Conservation (phyloP, 495 filamentous ascomycete species). For the Talaromyces liani region DNA sequence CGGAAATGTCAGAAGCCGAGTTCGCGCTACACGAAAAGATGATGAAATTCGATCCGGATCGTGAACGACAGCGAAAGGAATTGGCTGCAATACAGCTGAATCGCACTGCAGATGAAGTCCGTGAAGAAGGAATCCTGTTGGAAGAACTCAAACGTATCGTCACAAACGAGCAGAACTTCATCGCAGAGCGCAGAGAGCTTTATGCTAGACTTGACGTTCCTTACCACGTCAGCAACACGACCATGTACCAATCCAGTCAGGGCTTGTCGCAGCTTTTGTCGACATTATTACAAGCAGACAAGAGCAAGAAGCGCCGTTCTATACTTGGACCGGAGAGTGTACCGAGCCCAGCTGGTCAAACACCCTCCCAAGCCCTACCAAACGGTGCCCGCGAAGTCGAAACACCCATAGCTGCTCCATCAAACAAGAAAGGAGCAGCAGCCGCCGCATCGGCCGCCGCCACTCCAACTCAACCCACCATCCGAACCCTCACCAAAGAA, state of each 20-base stretch:
- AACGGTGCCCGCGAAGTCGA: conserved; percentile 25
- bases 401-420: conserved; percentile 25
- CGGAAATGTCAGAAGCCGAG: conserved; percentile 78
- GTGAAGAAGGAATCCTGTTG: conserved; percentile 83
- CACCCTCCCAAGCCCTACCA: conserved; percentile 29
- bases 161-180: conserved; percentile 68
- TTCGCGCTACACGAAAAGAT: conserved; percentile 75
- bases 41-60: conserved; percentile 70
- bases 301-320: conserved; percentile 73
- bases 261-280: conserved; percentile 74
- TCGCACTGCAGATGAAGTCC: conserved; percentile 76
- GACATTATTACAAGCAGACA: conserved; percentile 70
- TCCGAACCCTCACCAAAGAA: conserved; percentile 61
- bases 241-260: conserved; percentile 67
- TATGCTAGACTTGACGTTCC: conserved; percentile 79
- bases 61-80: conserved; percentile 72
- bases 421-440: conserved; percentile 43
- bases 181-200: conserved; percentile 83
- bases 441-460: conserved; percentile 20
- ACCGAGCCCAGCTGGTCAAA: conserved; percentile 42
- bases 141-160: conserved; percentile 86
- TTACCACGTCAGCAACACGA: conserved; percentile 56
- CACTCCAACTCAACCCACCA: conserved; percentile 37
- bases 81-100: conserved; percentile 71
- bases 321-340: conserved; percentile 51